These are phyloP conservation scores for Chalciporus pseudorubinellus DNA, from an alignment of 768 basidiomycete genomes.

Conservation along the genomic window DNA sequence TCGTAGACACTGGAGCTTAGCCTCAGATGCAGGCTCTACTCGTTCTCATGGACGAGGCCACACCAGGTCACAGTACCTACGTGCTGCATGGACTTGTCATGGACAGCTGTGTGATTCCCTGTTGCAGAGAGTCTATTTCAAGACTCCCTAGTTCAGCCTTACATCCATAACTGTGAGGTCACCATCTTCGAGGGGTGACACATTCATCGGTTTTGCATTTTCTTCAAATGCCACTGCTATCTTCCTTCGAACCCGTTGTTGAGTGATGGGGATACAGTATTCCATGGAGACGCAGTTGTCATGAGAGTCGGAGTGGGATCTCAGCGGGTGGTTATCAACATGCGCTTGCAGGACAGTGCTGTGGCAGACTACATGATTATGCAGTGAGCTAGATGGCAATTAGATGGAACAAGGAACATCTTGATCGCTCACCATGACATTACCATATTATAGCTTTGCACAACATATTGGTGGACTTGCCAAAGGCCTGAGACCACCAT, in stretches of 20 bases:
- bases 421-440: not conserved
- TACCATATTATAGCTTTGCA: not conserved
- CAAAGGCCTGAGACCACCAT: not conserved
- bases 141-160: conserved; percentile 1
- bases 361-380: conserved; percentile 8
- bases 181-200: not conserved
- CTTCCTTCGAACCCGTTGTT: conserved; percentile 1
- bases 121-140: conserved; percentile 4
- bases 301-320: not conserved
- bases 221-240: conserved; percentile 7
- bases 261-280: not conserved
- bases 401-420: not conserved
- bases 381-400: not conserved
- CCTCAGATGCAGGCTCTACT: conserved; percentile 5
- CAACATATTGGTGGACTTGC: not conserved
- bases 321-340: conserved; percentile 2
- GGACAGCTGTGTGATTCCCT: not conserved
- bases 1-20: not conserved
- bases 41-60: not conserved
- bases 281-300: conserved; percentile 1
- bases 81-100: not conserved
- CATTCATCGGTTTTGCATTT: not conserved
- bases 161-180: conserved; percentile 9
- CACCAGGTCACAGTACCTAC: conserved; percentile 2
- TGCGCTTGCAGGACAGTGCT: not conserved